Conservation (phyloP, 2,329 filamentous ascomycete species). For the Scopulariopsis brevicaulis region DNA sequence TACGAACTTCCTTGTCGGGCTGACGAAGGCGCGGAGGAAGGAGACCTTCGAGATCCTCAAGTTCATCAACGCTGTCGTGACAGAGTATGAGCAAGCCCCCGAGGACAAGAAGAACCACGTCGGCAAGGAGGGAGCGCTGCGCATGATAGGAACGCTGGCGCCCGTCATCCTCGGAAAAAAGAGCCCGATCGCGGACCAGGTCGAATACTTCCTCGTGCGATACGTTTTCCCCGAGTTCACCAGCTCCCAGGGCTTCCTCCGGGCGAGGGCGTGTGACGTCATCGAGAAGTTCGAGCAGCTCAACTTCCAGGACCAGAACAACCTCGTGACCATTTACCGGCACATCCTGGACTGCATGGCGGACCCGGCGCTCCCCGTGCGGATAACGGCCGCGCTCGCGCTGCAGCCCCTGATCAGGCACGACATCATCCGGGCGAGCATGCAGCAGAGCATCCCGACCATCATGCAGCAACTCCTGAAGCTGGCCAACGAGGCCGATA, state of each 20-base stretch:
- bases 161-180: conserved; percentile 95
- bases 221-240: conserved; percentile 98
- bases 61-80: conserved; percentile 92
- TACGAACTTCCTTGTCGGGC: conserved; percentile 88
- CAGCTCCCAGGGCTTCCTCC: conserved; percentile 81
- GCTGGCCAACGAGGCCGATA: conserved; percentile 93
- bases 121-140: conserved; percentile 89
- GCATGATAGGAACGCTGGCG: conserved; percentile 93
- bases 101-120: conserved; percentile 87
- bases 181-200: conserved; percentile 93
- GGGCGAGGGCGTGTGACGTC: conserved; percentile 90
- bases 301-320: conserved; percentile 93
- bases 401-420: conserved; percentile 93
- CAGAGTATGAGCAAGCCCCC: conserved; percentile 74
- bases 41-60: conserved; percentile 90
- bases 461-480: conserved; percentile 99
- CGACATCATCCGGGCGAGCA: conserved; percentile 83
- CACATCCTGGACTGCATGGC: conserved; percentile 97
- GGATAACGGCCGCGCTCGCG: conserved; percentile 87
- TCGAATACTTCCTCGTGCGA: conserved; percentile 96
- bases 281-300: conserved; percentile 97
- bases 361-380: conserved; percentile 82
- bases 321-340: conserved; percentile 90
- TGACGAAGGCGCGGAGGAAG: conserved; percentile 90
- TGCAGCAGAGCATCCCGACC: conserved; percentile 96